A percentile compares a stretch with the other conserved stretches of the same genome.
Conservation (phyloP, 805 yeast genomes). For the Cyberlindnera nakhonratchasimensis region DNA sequence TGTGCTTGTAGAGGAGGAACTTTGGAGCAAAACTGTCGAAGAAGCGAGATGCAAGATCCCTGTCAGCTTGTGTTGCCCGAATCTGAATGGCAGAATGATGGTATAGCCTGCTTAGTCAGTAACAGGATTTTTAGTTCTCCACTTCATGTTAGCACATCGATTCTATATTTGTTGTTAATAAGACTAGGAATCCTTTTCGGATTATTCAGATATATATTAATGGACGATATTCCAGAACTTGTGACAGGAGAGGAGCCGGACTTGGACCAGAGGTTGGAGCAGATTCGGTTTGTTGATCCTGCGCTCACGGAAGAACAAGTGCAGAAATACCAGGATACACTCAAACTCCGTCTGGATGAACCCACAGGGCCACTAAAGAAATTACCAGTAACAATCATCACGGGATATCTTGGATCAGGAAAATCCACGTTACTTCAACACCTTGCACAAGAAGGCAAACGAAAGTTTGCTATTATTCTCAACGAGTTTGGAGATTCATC, state of each 20-base stretch:
- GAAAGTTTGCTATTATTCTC: conserved; percentile 81
- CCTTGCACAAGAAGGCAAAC: conserved; percentile 66
- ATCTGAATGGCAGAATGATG: background rate
- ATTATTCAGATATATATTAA: too few relatives aligned
- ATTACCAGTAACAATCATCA: conserved; percentile 89
- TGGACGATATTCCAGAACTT: conserved; percentile 26
- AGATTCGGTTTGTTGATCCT: conserved; percentile 17
- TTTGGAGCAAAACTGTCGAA: background rate
- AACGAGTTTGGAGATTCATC: conserved; percentile 92
- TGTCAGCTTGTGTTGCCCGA: background rate
- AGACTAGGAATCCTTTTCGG: too few relatives aligned
- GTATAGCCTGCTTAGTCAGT: background rate
- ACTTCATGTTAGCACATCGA: too few relatives aligned
- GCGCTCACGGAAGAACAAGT: conserved; percentile 18
- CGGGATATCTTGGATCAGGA: conserved; percentile 95
- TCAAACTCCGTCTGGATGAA: conserved; percentile 11
- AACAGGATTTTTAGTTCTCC: too few relatives aligned
- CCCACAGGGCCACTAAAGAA: conserved; percentile 30
- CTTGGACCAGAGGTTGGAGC: conserved; percentile 16
- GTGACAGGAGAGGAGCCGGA: conserved; percentile 27
- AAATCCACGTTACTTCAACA: conserved; percentile 80
- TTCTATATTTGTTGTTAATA: too few relatives aligned
- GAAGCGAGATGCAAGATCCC: background rate
- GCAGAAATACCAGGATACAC: conserved; percentile 16
- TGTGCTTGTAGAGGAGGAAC: background rate